Evolutionary conservation across 176 grass and related monocot genomes (phyloP).

Genomic region (Oryza officinalis): DNA sequence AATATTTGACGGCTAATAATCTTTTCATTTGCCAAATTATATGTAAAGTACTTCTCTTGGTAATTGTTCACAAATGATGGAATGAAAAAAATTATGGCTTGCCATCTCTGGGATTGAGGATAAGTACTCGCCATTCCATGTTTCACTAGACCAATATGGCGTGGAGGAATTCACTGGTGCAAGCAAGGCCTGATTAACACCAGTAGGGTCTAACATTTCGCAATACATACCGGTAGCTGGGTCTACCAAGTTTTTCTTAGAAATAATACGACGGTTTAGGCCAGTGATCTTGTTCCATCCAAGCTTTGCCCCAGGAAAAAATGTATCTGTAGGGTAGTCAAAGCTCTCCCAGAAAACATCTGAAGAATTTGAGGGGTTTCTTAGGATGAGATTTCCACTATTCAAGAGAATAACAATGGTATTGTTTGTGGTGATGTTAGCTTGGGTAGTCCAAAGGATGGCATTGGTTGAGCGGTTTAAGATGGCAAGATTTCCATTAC

Average conservation of each 20-base stretch:
- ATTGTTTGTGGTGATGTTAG: background rate
- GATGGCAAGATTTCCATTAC: no score
- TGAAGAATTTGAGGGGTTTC: background rate
- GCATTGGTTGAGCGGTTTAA: background rate
- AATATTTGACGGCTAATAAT: no score
- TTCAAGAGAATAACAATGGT: background rate
- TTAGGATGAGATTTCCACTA: no score
- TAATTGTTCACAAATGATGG: no score
- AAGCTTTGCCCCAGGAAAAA: slow-evolving; percentile 31
- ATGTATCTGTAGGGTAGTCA: slow-evolving; percentile 35
- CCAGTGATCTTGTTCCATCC: background rate
- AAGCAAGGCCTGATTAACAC: background rate
- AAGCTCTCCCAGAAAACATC: slow-evolving; percentile 41
- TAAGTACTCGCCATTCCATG: slow-evolving; percentile 52
- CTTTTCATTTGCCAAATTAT: no score
- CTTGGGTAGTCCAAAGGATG: slow-evolving; percentile 6
- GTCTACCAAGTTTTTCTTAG: background rate
- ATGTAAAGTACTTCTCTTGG: no score
- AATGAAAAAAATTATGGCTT: no score
- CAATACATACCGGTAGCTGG: background rate
- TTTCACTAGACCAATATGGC: slow-evolving; percentile 31
- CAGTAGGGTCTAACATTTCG: background rate
- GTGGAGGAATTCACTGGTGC: background rate
- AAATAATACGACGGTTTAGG: slow-evolving; percentile 10
- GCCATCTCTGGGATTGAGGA: slow-evolving; percentile 30